phyloP scores from a whole-genome alignment of 2,329 filamentous ascomycete species.

The Hypoxylon sp. region DNA sequence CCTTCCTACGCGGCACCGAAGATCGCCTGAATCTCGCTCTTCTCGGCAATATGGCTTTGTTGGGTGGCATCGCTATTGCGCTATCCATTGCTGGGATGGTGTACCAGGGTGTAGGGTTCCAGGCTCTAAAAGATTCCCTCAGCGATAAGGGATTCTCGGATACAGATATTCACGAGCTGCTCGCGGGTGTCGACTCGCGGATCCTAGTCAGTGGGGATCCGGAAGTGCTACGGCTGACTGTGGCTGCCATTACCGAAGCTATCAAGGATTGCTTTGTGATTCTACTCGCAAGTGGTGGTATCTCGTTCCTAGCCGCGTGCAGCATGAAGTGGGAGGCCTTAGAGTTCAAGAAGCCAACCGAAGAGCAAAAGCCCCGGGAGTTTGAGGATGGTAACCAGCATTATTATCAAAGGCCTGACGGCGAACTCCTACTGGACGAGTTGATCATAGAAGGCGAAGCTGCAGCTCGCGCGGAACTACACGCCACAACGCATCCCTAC shows the following conservation, averaged over 20 bases:
- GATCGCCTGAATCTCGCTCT: conserved; percentile 51
- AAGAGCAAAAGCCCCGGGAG: not conserved
- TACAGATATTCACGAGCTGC: conserved; percentile 50
- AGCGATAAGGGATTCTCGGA: conserved; percentile 39
- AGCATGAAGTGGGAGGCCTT: conserved; percentile 53
- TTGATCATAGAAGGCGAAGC: conserved; percentile 1
- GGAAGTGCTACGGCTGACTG: conserved; percentile 32
- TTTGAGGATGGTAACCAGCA: not conserved
- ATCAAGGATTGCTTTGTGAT: conserved; percentile 51
- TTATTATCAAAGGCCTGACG: conserved; percentile 14
- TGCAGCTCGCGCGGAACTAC: not conserved
- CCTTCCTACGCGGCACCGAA: conserved; percentile 43
- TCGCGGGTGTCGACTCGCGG: conserved; percentile 51
- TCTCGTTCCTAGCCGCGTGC: conserved; percentile 50
- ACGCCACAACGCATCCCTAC: not conserved
- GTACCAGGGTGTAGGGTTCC: conserved; percentile 53
- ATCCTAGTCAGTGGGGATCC: conserved; percentile 44
- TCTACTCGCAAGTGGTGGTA: conserved; percentile 46
- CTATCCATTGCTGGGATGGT: conserved; percentile 52
- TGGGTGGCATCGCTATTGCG: conserved; percentile 50
- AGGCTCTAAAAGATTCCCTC: conserved; percentile 42
- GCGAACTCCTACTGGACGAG: conserved; percentile 10
- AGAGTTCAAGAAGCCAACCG: conserved; percentile 39
- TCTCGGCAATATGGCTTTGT: conserved; percentile 55
- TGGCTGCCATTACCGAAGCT: conserved; percentile 48